A percentile compares a stretch with the other conserved stretches of the same genome.
These are phyloP conservation scores for Magnaporthales sp. DNA, from an alignment of 2,329 filamentous ascomycete genomes.

Conservation along the genomic window DNA sequence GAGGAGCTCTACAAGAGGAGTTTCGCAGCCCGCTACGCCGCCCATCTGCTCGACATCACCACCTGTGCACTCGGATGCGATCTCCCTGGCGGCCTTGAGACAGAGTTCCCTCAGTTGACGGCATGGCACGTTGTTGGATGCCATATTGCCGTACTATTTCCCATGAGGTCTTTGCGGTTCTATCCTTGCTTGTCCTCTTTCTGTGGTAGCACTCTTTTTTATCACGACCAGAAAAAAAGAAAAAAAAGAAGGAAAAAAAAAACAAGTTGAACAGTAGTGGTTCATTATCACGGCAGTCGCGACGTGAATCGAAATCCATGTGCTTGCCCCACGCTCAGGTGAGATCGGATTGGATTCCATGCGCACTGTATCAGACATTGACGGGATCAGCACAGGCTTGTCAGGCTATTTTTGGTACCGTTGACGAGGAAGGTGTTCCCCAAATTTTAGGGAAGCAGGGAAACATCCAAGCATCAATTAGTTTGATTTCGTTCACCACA, in stretches of 20 bases:
- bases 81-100: constrained; percentile 10
- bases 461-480: neutral
- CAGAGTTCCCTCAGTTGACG: constrained; percentile 8
- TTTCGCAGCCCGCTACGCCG: constrained; percentile 11
- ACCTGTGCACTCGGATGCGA: constrained; percentile 7
- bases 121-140: neutral
- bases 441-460: neutral
- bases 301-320: neutral
- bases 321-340: neutral
- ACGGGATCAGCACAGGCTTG: too few relatives aligned
- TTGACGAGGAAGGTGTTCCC: neutral
- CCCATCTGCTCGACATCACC: neutral
- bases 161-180: neutral
- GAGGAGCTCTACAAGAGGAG: constrained; percentile 14
- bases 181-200: neutral
- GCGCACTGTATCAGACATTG: too few relatives aligned
- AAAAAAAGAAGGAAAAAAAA: too few relatives aligned
- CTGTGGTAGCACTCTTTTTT: too few relatives aligned
- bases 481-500: neutral
- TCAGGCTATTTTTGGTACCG: too few relatives aligned
- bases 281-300: neutral
- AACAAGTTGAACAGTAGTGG: neutral
- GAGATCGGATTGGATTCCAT: neutral
- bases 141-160: neutral
- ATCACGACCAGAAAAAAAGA: too few relatives aligned